Evolutionary conservation across 768 basidiomycete genomes (phyloP).

Genomic region (Calocybe cyanea): DNA sequence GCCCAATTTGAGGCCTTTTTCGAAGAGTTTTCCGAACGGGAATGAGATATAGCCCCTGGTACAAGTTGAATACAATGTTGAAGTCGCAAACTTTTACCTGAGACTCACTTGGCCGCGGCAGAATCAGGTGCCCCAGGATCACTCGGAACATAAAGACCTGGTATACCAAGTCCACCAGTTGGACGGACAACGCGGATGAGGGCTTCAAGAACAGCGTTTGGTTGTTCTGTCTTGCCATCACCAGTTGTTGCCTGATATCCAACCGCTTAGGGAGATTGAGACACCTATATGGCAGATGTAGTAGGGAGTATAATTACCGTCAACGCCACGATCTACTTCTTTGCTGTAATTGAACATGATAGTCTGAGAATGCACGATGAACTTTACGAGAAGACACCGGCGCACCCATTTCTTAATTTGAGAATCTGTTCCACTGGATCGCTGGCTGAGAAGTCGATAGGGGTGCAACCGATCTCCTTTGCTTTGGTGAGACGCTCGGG

Average conservation of each 20-base stretch:
- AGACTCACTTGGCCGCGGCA: slow-evolving; percentile 42
- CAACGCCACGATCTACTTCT: slow-evolving; percentile 4
- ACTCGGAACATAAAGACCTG: slow-evolving; percentile 52
- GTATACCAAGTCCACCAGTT: slow-evolving; percentile 55
- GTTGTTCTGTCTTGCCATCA: slow-evolving; percentile 54
- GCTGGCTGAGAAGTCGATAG: slow-evolving; percentile 44
- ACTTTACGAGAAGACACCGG: not conserved
- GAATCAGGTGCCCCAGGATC: slow-evolving; percentile 55
- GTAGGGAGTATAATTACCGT: not conserved
- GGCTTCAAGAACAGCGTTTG: slow-evolving; percentile 48
- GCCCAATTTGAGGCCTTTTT: slow-evolving; percentile 50
- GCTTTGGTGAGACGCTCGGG: slow-evolving; percentile 50
- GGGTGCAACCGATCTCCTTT: slow-evolving; percentile 46
- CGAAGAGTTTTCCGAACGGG: slow-evolving; percentile 51
- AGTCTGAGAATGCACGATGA: not conserved
- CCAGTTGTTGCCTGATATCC: slow-evolving; percentile 52
- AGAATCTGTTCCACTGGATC: slow-evolving; percentile 49
- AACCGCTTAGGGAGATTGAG: slow-evolving; percentile 29
- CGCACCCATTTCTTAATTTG: slow-evolving; percentile 39
- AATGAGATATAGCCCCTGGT: slow-evolving; percentile 50
- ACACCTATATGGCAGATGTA: not conserved
- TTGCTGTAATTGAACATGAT: not conserved
- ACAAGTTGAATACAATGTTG: too few relatives aligned
- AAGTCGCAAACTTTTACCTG: too few relatives aligned
- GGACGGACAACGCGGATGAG: slow-evolving; percentile 50